These are phyloP conservation scores for Saturnispora galanensis DNA, from an alignment of 805 yeast species.

Conservation along the genomic window DNA sequence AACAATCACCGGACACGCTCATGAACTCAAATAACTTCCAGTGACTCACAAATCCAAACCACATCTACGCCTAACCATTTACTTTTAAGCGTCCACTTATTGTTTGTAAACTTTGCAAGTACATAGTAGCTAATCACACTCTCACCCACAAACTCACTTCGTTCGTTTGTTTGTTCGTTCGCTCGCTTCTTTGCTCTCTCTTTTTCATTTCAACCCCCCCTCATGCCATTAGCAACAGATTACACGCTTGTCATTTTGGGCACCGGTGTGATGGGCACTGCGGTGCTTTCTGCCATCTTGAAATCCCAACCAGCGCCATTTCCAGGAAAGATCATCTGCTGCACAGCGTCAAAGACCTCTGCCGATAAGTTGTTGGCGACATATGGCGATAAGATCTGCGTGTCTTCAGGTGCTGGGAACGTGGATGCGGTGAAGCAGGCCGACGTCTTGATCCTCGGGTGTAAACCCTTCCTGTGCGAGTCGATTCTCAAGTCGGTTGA, in stretches of 20 bases:
- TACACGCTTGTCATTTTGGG: conserved; percentile 63
- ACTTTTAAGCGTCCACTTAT: no score
- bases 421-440: conserved; percentile 51
- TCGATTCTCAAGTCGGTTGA: conserved; percentile 45
- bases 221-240: neutral
- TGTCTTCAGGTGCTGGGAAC: conserved; percentile 42
- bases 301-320: conserved; percentile 39
- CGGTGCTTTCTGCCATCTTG: conserved; percentile 73
- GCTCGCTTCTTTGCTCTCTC: no score
- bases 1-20: no score
- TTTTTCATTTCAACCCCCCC: no score
- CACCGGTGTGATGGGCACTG: conserved; percentile 94
- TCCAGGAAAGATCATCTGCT: conserved; percentile 70
- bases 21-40: no score
- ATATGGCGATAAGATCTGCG: conserved; percentile 44
- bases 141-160: no score
- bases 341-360: conserved; percentile 52
- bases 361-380: conserved; percentile 38
- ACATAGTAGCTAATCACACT: no score
- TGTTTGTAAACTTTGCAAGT: no score
- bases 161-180: no score
- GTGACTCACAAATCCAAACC: no score
- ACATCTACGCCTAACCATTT: no score
- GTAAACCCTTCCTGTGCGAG: conserved; percentile 75
- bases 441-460: conserved; percentile 68